These are phyloP conservation scores for Kwoniella sp. DNA, from an alignment of 768 basidiomycete genomes.

Conservation along the genomic window DNA sequence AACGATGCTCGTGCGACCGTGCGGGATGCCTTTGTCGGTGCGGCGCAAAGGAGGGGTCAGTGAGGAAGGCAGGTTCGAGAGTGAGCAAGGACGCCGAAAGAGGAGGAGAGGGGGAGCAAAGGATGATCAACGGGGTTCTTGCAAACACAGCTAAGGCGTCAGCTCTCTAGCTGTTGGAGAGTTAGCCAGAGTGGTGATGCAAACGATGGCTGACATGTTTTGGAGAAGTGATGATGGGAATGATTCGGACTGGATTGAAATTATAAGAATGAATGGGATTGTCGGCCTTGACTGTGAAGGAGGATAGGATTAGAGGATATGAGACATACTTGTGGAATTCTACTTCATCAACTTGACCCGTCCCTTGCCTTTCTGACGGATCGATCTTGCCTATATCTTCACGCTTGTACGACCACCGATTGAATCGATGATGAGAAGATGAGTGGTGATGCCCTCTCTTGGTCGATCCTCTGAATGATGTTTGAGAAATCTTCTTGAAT, in stretches of 20 bases:
- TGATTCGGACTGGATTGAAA: constrained; percentile 19
- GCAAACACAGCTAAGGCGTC: constrained; percentile 7
- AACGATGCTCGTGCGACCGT: background rate
- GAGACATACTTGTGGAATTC: background rate
- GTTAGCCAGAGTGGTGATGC: background rate
- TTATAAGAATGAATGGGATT: background rate
- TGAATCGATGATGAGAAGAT: background rate
- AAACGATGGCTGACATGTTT: constrained; percentile 16
- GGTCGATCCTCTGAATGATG: background rate
- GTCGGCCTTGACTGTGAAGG: background rate
- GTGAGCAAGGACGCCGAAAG: background rate
- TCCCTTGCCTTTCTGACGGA: background rate
- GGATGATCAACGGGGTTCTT: background rate
- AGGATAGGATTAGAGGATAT: background rate
- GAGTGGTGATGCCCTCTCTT: background rate
- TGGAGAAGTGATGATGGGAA: constrained; percentile 12
- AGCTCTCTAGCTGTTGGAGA: constrained; percentile 2
- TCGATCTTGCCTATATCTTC: background rate
- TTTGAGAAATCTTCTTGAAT: background rate
- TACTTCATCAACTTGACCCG: background rate
- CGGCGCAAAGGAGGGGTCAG: background rate
- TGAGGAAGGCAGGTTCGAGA: background rate
- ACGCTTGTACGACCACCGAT: background rate
- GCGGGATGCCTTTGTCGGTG: constrained; percentile 1
- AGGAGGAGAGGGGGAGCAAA: background rate